A percentile compares a stretch with the other conserved stretches of the same genome.
Conservation (phyloP, 495 filamentous ascomycete genomes). For the Hypoxylon rickii region DNA sequence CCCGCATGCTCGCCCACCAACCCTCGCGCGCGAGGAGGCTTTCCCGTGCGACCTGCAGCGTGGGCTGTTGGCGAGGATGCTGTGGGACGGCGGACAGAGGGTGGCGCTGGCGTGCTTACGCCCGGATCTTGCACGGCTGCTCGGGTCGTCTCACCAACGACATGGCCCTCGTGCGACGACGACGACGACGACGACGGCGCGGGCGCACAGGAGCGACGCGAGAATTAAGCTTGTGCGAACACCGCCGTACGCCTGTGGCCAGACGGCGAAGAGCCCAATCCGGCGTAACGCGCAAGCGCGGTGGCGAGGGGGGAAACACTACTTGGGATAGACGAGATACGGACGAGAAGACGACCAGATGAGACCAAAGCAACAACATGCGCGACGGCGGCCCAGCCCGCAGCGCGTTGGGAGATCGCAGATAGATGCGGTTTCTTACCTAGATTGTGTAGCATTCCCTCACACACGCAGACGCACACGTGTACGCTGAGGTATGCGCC, state of each 20-base stretch:
- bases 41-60: too few relatives aligned
- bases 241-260: not conserved
- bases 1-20: too few relatives aligned
- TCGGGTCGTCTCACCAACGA: too few relatives aligned
- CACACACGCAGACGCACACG: not conserved
- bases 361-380: not conserved
- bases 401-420: not conserved
- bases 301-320: not conserved
- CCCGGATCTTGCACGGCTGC: too few relatives aligned
- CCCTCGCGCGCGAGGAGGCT: too few relatives aligned
- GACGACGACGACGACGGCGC: too few relatives aligned
- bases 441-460: not conserved
- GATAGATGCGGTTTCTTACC: not conserved
- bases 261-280: not conserved
- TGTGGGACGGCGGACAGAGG: too few relatives aligned
- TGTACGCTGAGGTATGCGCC: not conserved
- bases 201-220: too few relatives aligned
- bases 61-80: too few relatives aligned
- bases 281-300: not conserved
- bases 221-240: constrained; percentile 12
- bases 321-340: not conserved
- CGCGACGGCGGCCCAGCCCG: too few relatives aligned
- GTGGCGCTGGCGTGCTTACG: too few relatives aligned
- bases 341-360: not conserved
- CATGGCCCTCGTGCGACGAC: too few relatives aligned